A percentile compares a stretch with the other conserved stretches of the same genome.
Conservation (phyloP, 768 basidiomycete genomes). For the Mycena maculata region DNA sequence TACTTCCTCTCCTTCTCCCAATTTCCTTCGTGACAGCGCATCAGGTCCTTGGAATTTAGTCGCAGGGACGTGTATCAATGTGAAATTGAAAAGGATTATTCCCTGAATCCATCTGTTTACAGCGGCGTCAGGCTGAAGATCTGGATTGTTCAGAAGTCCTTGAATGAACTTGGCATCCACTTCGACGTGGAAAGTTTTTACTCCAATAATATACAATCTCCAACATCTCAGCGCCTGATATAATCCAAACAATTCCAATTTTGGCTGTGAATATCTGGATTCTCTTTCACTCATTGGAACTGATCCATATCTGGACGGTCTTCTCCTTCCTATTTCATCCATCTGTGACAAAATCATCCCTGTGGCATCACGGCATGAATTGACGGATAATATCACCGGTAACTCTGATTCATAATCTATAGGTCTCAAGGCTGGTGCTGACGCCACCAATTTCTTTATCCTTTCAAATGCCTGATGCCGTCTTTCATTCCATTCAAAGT, state of each 20-base stretch:
- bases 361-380: conserved; percentile 43
- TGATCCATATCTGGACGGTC: conserved; percentile 46
- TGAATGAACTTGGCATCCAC: conserved; percentile 50
- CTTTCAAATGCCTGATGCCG: conserved; percentile 38
- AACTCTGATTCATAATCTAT: conserved; percentile 45
- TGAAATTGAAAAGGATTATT: conserved; percentile 48
- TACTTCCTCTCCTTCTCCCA: conserved; percentile 33
- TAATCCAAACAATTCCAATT: conserved; percentile 47
- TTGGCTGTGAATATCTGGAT: conserved; percentile 46
- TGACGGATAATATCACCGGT: conserved; percentile 46
- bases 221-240: conserved; percentile 42
- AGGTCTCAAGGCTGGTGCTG: conserved; percentile 40
- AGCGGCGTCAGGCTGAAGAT: conserved; percentile 43
- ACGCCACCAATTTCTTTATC: conserved; percentile 26
- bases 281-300: conserved; percentile 45
- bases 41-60: conserved; percentile 46
- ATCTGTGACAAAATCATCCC: conserved; percentile 48
- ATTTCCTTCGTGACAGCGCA: conserved; percentile 42
- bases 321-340: conserved; percentile 37
- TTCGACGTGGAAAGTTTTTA: conserved; percentile 42
- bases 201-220: conserved; percentile 43
- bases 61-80: conserved; percentile 48
- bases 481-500: conserved; percentile 43
- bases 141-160: conserved; percentile 49
- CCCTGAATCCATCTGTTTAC: conserved; percentile 50